These are phyloP conservation scores for Trichoderma citrinoviride DNA, from an alignment of 2,329 filamentous ascomycete genomes.

Conservation along the genomic window DNA sequence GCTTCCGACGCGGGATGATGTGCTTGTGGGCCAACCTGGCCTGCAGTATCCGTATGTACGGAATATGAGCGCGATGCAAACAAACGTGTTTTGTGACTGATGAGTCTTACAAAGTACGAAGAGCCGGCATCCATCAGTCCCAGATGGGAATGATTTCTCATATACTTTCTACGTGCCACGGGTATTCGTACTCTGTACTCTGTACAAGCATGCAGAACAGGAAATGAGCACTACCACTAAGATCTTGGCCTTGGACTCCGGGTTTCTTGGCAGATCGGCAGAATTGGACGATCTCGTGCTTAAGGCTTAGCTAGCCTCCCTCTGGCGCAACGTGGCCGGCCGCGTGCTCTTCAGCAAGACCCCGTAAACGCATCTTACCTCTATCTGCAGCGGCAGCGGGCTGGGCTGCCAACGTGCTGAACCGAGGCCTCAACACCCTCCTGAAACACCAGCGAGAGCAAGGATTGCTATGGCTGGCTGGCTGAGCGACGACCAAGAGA, in stretches of 20 bases:
- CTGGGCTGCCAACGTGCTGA: neutral
- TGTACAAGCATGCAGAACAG: neutral
- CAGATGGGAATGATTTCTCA: no score
- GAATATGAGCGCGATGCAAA: neutral
- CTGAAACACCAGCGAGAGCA: slow-evolving; percentile 3
- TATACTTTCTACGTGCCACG: no score
- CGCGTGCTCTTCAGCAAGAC: neutral
- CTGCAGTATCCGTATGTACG: neutral
- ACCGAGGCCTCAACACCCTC: neutral
- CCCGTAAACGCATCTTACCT: slow-evolving; percentile 11
- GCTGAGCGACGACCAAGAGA: neutral
- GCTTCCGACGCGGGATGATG: neutral
- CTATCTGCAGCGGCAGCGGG: neutral
- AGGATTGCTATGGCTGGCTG: neutral
- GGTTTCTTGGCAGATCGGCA: slow-evolving; percentile 14
- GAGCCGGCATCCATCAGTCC: no score
- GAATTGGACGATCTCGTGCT: slow-evolving; percentile 1
- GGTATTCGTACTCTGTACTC: neutral
- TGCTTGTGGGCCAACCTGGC: neutral
- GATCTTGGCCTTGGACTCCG: neutral
- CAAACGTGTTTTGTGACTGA: neutral
- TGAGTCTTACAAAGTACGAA: neutral
- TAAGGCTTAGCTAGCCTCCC: slow-evolving; percentile 13
- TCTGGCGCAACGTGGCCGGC: slow-evolving; percentile 2
- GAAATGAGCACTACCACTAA: neutral